phyloP scores from a whole-genome alignment of 495 filamentous ascomycete genomes.

The Achaetomiella virescens region DNA sequence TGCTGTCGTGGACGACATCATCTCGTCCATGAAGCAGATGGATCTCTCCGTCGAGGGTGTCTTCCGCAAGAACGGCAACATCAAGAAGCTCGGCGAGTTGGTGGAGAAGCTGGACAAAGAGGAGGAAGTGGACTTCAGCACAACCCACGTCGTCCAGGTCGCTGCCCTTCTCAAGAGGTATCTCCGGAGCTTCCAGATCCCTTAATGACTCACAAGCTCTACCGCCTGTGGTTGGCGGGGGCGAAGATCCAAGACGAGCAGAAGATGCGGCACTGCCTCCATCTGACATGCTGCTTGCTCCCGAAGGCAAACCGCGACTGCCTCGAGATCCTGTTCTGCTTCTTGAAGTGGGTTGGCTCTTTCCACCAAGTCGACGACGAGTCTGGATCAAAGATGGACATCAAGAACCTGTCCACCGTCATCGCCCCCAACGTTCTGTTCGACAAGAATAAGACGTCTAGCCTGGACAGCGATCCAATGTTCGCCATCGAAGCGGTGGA shows the following conservation, averaged over 20 bases:
- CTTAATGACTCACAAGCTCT: conserved; percentile 89
- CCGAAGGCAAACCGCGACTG: conserved; percentile 91
- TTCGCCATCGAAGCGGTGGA: conserved; percentile 88
- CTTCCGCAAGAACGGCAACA: conserved; percentile 98
- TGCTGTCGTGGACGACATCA: conserved; percentile 81
- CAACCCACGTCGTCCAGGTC: conserved; percentile 85
- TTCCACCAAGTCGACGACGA: conserved; percentile 96
- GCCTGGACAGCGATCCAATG: conserved; percentile 76
- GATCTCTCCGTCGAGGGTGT: conserved; percentile 98
- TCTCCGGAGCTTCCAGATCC: conserved; percentile 93
- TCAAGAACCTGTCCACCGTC: conserved; percentile 96
- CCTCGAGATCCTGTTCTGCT: conserved; percentile 89
- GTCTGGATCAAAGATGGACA: conserved; percentile 95
- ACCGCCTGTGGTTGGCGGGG: conserved; percentile 81
- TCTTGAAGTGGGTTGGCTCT: conserved; percentile 96
- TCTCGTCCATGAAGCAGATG: conserved; percentile 94
- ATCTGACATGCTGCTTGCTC: conserved; percentile 87
- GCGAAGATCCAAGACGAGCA: conserved; percentile 85
- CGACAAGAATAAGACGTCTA: conserved; percentile 55
- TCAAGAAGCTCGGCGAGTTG: conserved; percentile 78
- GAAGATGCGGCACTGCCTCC: conserved; percentile 75
- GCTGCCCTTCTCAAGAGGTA: conserved; percentile 95
- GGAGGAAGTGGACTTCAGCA: conserved; percentile 72
- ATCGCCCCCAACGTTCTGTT: conserved; percentile 95
- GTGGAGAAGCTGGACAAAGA: conserved; percentile 76